A percentile compares a stretch with the other conserved stretches of the same genome.
These are phyloP conservation scores for Pseudohalonectria lignicola DNA, from an alignment of 2,329 filamentous ascomycete species.

Conservation along the genomic window DNA sequence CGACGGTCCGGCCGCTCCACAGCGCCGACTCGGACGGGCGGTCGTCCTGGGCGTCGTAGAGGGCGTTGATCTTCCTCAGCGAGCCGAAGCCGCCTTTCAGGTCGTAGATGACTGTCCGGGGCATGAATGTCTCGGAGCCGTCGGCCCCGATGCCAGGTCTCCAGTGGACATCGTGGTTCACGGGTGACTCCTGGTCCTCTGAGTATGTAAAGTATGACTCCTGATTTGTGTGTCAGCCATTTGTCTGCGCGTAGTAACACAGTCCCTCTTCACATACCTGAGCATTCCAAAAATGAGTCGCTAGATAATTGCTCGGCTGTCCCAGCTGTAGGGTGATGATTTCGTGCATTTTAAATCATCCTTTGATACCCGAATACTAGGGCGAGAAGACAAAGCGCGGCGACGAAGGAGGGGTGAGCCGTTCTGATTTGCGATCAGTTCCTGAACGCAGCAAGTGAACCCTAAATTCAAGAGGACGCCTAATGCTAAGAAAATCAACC, in stretches of 20 bases:
- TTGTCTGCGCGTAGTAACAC: not conserved
- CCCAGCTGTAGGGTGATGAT: slow-evolving; percentile 91
- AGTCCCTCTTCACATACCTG: slow-evolving; percentile 43
- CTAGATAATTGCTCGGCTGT: slow-evolving; percentile 83
- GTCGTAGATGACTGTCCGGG: slow-evolving; percentile 87
- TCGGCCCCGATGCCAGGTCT: slow-evolving; percentile 71
- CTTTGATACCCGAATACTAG: no score
- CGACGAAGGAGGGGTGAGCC: no score
- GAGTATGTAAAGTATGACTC: slow-evolving; percentile 96
- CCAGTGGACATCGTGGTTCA: slow-evolving; percentile 85
- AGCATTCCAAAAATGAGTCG: slow-evolving; percentile 95
- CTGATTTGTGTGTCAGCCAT: slow-evolving; percentile 27
- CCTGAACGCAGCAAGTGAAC: no score
- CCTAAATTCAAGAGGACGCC: no score
- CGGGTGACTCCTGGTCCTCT: slow-evolving; percentile 49
- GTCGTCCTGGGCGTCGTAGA: slow-evolving; percentile 54
- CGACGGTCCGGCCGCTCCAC: slow-evolving; percentile 46
- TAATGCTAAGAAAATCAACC: no score
- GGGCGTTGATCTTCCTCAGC: slow-evolving; percentile 73
- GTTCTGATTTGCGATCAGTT: no score
- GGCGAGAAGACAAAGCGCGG: no score
- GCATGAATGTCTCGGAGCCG: slow-evolving; percentile 84
- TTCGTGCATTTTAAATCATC: slow-evolving; percentile 63
- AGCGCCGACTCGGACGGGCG: slow-evolving; percentile 15
- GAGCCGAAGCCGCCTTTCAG: slow-evolving; percentile 89